Percentiles rank a stretch among this genome's conserved stretches.
phyloP scores from a whole-genome alignment of 495 filamentous ascomycete species.

The Podospora pseudocomata region DNA sequence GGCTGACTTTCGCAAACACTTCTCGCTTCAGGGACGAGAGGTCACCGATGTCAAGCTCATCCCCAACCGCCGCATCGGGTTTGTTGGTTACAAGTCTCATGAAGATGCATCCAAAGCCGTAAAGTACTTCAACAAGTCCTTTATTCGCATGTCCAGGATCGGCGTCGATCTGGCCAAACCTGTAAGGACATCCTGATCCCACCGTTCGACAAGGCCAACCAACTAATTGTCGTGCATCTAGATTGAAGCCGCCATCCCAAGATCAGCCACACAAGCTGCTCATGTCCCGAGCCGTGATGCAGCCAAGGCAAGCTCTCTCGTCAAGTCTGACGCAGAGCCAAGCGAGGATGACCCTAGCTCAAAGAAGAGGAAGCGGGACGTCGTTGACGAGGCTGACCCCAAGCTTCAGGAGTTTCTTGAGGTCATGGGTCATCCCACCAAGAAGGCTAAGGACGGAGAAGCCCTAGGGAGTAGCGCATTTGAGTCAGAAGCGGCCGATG shows the following conservation, averaged over 20 bases:
- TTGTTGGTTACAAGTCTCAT: constrained; percentile 85
- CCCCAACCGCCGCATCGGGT: constrained; percentile 84
- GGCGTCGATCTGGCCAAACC: constrained; percentile 84
- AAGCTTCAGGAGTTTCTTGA: constrained; percentile 86
- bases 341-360: constrained; percentile 21
- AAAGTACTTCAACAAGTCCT: constrained; percentile 91
- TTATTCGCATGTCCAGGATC: constrained; percentile 96
- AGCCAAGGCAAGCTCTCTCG: constrained; percentile 8
- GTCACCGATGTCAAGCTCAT: constrained; percentile 91
- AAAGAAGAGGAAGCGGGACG: constrained; percentile 53
- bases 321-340: constrained; percentile 14
- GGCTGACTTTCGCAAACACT: constrained; percentile 79
- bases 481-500: constrained; percentile 28
- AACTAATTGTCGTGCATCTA: constrained; percentile 23
- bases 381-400: constrained; percentile 55
- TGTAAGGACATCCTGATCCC: constrained; percentile 43
- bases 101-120: constrained; percentile 77
- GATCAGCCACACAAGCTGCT: constrained; percentile 16
- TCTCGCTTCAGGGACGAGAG: constrained; percentile 62
- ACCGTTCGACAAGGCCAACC: constrained; percentile 13
- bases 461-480: constrained; percentile 15
- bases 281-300: constrained; percentile 13
- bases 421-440: constrained; percentile 57
- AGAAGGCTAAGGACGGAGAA: constrained; percentile 29
- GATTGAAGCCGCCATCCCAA: constrained; percentile 27